Conservation (phyloP, 306 rosid genomes). For the Myrica gale region DNA sequence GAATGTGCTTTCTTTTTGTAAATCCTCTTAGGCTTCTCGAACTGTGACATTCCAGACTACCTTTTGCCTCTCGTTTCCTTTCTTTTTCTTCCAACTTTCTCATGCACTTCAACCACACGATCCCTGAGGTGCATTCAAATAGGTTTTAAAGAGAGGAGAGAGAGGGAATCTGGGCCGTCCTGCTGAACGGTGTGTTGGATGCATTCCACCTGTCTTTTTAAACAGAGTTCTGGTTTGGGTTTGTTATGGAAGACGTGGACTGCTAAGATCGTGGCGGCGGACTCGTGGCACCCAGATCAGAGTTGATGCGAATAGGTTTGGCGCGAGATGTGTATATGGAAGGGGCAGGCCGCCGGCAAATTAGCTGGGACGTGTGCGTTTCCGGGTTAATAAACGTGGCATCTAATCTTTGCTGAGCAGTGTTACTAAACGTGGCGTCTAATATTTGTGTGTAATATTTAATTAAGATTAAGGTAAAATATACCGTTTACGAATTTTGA, state of each 20-base stretch:
- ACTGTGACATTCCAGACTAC: not conserved
- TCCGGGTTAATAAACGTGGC: too few relatives aligned
- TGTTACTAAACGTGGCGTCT: too few relatives aligned
- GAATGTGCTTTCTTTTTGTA: not conserved
- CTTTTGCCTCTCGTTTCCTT: not conserved
- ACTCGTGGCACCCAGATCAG: constrained; percentile 31
- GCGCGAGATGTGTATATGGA: too few relatives aligned
- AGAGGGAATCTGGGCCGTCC: constrained; percentile 11
- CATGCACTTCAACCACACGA: not conserved
- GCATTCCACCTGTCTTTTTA: constrained; percentile 21
- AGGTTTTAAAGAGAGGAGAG: not conserved
- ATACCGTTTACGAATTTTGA: rapidly evolving
- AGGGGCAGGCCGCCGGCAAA: too few relatives aligned
- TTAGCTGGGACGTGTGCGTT: too few relatives aligned
- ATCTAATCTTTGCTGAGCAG: too few relatives aligned
- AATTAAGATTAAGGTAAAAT: too few relatives aligned
- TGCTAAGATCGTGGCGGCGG: not conserved
- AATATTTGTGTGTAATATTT: rapidly evolving
- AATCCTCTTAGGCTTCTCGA: not conserved
- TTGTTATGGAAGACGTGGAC: constrained; percentile 25
- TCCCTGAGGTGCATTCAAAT: not conserved
- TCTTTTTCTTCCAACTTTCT: not conserved
- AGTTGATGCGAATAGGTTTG: too few relatives aligned
- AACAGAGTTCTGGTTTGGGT: not conserved
- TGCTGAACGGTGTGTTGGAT: not conserved